Conservation (phyloP, 169 alveolate species). For the Plasmodium fragile region DNA sequence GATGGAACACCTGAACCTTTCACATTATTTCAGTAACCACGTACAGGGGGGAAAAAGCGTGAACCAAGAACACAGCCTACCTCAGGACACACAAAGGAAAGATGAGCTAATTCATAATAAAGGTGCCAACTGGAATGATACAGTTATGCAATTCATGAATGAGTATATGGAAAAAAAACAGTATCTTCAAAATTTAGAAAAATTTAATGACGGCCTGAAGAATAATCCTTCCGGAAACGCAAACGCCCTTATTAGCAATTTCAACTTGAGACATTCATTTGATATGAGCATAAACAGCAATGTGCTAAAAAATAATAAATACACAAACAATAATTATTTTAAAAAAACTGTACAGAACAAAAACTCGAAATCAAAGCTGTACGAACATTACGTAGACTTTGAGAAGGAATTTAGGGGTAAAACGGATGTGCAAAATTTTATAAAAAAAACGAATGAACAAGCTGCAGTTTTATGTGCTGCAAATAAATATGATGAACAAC, state of each 20-base stretch:
- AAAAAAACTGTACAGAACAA: conserved; percentile 1
- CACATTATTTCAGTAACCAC: conserved; percentile 7
- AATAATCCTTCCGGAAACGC: not conserved
- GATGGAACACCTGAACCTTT: not conserved
- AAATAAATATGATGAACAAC: not conserved
- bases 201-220: not conserved
- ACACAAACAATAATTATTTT: not conserved
- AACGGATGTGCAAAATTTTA: not conserved
- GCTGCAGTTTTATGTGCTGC: not conserved
- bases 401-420: conserved; percentile 35
- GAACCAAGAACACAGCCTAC: not conserved
- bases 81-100: not conserved
- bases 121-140: not conserved
- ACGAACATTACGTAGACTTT: conserved; percentile 32
- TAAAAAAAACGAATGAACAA: not conserved
- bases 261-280: conserved; percentile 22
- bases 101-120: not conserved
- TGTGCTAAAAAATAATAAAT: conserved; percentile 3
- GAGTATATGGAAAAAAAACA: conserved; percentile 18
- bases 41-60: not conserved
- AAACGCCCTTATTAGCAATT: not conserved
- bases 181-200: conserved; percentile 1
- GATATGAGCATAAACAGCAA: not conserved
- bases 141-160: not conserved
- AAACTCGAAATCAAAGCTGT: conserved; percentile 33